Evolutionary conservation across 768 basidiomycete species (phyloP).

Genomic region (Naganishia friedmannii): DNA sequence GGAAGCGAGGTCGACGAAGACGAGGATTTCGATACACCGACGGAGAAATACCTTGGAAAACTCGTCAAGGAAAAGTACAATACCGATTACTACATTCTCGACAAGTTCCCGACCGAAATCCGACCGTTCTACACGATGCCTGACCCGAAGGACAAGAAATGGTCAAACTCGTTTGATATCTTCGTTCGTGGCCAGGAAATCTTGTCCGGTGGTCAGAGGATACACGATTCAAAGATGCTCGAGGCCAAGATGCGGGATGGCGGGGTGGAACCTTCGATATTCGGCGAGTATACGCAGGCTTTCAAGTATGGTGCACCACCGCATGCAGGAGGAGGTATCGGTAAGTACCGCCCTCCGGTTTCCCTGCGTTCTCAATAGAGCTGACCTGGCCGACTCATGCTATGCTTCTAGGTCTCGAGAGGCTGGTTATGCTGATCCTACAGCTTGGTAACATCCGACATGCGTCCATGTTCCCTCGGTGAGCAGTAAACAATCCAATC

Average conservation of each 20-base stretch:
- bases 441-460: conserved; percentile 89
- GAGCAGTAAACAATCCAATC: not conserved
- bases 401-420: conserved; percentile 62
- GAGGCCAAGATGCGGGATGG: conserved; percentile 75
- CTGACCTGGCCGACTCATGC: conserved; percentile 16
- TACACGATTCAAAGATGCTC: conserved; percentile 79
- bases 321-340: conserved; percentile 95
- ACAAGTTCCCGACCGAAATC: conserved; percentile 91
- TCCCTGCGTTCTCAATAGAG: conserved; percentile 36
- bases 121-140: conserved; percentile 99
- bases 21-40: conserved; percentile 91
- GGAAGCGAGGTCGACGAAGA: conserved; percentile 59
- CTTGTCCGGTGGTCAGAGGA: conserved; percentile 91
- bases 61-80: conserved; percentile 86
- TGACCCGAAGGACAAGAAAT: conserved; percentile 78
- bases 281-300: conserved; percentile 85
- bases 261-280: conserved; percentile 80
- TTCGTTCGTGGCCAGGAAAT: conserved; percentile 99
- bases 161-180: conserved; percentile 92
- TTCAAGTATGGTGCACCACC: conserved; percentile 91
- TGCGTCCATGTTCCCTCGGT: conserved; percentile 84
- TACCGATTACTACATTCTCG: conserved; percentile 95
- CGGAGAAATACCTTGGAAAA: conserved; percentile 83
- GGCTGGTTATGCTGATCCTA: conserved; percentile 90
- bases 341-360: conserved; percentile 24